Percentiles rank a stretch among this genome's conserved stretches.
phyloP scores from a whole-genome alignment of 768 basidiomycete species.

The Crassisporium funariophilum region DNA sequence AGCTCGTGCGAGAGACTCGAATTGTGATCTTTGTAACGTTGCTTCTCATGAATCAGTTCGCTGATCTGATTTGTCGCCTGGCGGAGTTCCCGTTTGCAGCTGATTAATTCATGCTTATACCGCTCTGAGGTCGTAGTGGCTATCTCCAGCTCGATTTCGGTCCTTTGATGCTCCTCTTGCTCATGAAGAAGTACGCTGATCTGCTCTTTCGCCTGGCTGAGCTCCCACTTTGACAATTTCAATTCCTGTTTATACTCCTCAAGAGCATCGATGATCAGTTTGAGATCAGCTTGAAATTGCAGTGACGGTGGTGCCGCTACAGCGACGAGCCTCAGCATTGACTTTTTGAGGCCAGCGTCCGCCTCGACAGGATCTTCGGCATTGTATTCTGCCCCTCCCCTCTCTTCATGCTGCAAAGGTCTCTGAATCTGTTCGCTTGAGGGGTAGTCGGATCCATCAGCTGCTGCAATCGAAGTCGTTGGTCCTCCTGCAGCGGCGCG shows the following conservation, averaged over 20 bases:
- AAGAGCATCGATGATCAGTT: neutral
- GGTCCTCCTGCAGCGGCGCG: neutral
- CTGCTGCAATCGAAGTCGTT: neutral
- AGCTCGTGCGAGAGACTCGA: conserved; percentile 10
- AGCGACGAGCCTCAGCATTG: no score
- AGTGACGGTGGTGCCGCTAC: no score
- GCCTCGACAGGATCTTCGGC: no score
- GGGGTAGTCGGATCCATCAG: no score
- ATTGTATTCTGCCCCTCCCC: no score
- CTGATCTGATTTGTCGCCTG: neutral
- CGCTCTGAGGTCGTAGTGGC: neutral
- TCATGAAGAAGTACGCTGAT: neutral
- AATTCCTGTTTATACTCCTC: conserved; percentile 1
- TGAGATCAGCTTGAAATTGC: neutral
- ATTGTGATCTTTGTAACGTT: conserved; percentile 4
- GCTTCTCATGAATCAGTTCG: neutral
- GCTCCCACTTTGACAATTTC: neutral
- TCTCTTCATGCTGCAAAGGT: no score
- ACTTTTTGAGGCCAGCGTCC: no score
- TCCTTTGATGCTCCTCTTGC: neutral
- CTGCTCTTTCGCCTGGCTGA: neutral
- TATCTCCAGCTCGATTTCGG: neutral
- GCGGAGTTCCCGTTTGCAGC: neutral
- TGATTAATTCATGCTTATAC: neutral
- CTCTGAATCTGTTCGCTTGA: no score